Conservation (phyloP, 768 basidiomycete species). For the Daedaleopsis sinensis region DNA sequence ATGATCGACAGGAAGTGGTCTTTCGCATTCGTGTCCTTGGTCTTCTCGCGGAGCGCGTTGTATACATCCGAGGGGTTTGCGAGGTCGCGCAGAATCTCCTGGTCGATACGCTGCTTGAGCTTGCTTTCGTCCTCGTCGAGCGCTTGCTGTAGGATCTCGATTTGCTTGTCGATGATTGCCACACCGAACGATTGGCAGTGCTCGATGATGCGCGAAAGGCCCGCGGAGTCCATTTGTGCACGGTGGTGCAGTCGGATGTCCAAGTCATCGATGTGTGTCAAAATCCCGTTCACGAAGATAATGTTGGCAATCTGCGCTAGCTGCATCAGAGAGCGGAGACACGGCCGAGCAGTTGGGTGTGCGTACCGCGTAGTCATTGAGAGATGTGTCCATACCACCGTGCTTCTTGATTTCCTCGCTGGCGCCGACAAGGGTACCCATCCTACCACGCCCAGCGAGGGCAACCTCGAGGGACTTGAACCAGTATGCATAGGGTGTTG, state of each 20-base stretch:
- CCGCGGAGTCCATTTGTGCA: conserved; percentile 86
- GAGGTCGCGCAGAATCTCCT: conserved; percentile 75
- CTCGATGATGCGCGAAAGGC: conserved; percentile 71
- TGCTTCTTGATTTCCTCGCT: conserved; percentile 84
- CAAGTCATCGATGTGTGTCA: conserved; percentile 70
- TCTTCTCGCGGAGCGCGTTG: conserved; percentile 75
- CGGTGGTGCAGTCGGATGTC: conserved; percentile 87
- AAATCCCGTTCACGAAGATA: conserved; percentile 69
- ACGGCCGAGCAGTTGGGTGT: background rate
- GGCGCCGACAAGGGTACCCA: conserved; percentile 95
- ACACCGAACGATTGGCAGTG: conserved; percentile 71
- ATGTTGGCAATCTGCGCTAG: conserved; percentile 63
- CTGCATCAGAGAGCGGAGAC: background rate
- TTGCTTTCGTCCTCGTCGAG: conserved; percentile 77
- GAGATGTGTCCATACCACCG: conserved; percentile 62
- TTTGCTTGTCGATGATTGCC: conserved; percentile 63
- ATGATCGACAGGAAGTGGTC: conserved; percentile 92
- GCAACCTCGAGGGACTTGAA: conserved; percentile 79
- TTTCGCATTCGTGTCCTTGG: conserved; percentile 76
- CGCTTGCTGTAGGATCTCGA: conserved; percentile 58
- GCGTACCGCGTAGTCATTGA: conserved; percentile 88
- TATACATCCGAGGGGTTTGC: conserved; percentile 86
- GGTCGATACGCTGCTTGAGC: conserved; percentile 74
- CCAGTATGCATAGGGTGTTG: conserved; percentile 81
- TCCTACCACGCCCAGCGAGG: conserved; percentile 84